Evolutionary conservation across 2,329 filamentous ascomycete species (phyloP), one percentile per base, ranked within the genome.

Genomic region (Aulographum hederae): DNA sequence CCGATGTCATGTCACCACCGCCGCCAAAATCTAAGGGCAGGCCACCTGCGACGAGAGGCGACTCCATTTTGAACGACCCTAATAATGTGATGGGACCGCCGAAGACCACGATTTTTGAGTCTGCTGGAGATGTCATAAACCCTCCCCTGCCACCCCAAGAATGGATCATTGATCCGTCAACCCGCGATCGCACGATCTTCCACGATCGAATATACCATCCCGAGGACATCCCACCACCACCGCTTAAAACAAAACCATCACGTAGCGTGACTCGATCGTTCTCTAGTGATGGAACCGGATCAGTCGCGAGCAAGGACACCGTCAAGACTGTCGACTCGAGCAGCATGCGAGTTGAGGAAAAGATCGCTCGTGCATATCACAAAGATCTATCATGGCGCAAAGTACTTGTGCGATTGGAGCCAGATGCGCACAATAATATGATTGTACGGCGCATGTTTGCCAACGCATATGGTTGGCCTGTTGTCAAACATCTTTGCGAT

Each of bases 341-440:
- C 6, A 70, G 59, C 39, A 85, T 95, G 72, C 81, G 79, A 39
- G 84, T 95, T 1, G 89, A 98, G 52, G 89, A 98, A 52, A 95
- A 94, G 56, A 98, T 98, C 41, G 89, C 89, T 2, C 71, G 89
- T 29, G 89, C 84, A 11, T 98, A 98, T 55, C 89, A 98, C 51
- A 73, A 74, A 10, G 82, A 82, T 39, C 57, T 98, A 14, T 80
- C 81, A 2, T 98, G 89, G 89, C 78, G 89, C 28, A 98, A 98
- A 50, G 89, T 98, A 2, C 69, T 98, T 3, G 89, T 98, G 11
- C 78, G 89, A 33, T 64, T 98, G 2, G 86, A 98, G 49, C 89
- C 89, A 0, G 89, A 98, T 53, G 89, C 89, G 0, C 89, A 98
- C 58, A 98, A 98, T 55, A 98, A 98, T 52, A 92, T 98, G 41